Evolutionary conservation across 2,329 filamentous ascomycete species (phyloP).

Genomic region (Fusarium acutatum): DNA sequence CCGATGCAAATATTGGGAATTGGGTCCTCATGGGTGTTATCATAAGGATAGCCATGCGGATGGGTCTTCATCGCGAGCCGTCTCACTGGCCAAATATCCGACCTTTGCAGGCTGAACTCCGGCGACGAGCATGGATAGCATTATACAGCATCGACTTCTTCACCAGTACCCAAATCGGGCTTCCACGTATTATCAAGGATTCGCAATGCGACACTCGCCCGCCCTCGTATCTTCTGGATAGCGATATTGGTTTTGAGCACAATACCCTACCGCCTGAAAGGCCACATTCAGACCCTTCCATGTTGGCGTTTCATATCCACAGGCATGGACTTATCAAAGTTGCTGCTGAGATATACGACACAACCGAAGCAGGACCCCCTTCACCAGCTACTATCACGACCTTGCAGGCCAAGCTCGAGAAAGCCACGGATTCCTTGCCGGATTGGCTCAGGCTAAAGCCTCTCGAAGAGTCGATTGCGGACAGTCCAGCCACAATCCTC

Average conservation of each 20-base stretch:
- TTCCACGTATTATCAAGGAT: slow-evolving; percentile 33
- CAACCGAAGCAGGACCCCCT: not conserved
- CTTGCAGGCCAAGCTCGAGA: not conserved
- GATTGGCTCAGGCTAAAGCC: slow-evolving; percentile 6
- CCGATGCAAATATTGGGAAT: slow-evolving; percentile 12
- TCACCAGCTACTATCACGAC: not conserved
- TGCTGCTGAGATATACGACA: slow-evolving; percentile 12
- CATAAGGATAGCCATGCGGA: slow-evolving; percentile 26
- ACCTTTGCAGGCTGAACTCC: slow-evolving; percentile 25
- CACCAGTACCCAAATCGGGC: slow-evolving; percentile 27
- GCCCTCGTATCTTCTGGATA: slow-evolving; percentile 6
- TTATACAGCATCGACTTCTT: slow-evolving; percentile 35
- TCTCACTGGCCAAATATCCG: slow-evolving; percentile 28
- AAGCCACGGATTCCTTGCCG: not conserved
- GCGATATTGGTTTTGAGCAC: not conserved
- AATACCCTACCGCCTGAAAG: not conserved
- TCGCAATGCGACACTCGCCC: slow-evolving; percentile 22
- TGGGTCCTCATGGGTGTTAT: slow-evolving; percentile 29
- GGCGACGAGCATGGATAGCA: slow-evolving; percentile 22
- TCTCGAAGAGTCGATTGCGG: slow-evolving; percentile 1
- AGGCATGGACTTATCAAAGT: slow-evolving; percentile 1
- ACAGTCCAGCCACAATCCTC: not conserved
- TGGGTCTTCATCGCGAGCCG: slow-evolving; percentile 28
- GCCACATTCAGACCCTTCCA: not conserved
- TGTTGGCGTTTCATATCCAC: not conserved